Evolutionary conservation across 148 eudicot species (phyloP), one percentile per base, ranked within the genome.

Genomic region (Diospyros kaki): DNA sequence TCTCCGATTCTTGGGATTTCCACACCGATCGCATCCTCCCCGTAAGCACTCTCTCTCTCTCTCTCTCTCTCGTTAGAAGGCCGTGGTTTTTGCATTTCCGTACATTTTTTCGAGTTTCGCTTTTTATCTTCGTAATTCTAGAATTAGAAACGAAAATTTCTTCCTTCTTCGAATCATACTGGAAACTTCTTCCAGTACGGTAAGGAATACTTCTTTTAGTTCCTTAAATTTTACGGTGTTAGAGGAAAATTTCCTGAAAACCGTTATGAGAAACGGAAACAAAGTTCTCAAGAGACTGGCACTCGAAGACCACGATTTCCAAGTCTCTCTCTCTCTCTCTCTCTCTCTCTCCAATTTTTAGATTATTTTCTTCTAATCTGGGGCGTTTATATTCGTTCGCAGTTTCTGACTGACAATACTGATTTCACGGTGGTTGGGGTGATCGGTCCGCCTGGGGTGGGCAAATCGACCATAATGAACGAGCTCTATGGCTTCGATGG

Each of bases 381-480:
- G 45, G 55, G 62, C 48, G 11, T 60, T 59, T 68, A 51, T 4
- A 46, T 39, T 5, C 56, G 69, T 71, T 59, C 84, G 81, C 85
- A 92, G 98, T 94, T 92, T 89, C 69, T 92, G 81, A 90, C 97
- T 0, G 97, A 94, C 67, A 92, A 92, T 82, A 94, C 98, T 17
- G 98, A 94, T 13, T 94, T 94, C 64, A 90, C 92, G 17, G 97
- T 94, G 81, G 86, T 94, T 58, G 98, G 98, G 48, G 89, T 94
- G 60, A 87, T 94, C 64, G 97, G 98, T 65, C 93, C 96, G 1
- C 87, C 90, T 48, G 96, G 96, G 11, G 96, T 84, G 15, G 98
- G 98, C 28, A 94, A 94, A 75, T 92, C 98, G 1, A 90, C 98
- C 8, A 85, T 94, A 38, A 54, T 94, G 89, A 94, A 94, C 71